Evolutionary conservation across 352 stramenopile species (phyloP), one percentile per base, ranked within the genome.

Genomic region (Phytophthora sp.): DNA sequence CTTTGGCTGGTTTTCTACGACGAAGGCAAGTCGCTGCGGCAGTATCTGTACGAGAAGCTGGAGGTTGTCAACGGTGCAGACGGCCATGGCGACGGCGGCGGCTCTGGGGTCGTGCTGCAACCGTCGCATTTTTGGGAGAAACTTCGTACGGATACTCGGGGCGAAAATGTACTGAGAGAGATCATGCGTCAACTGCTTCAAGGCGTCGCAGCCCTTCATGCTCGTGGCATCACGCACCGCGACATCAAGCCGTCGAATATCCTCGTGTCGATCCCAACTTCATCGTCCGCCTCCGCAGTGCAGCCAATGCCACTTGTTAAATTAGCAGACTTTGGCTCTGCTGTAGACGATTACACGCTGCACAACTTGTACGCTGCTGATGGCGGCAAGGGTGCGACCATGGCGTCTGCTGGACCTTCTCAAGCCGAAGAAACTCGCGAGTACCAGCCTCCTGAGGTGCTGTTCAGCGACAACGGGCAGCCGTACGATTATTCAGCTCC

Each of bases 171-270:
- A 15, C 51, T 99, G 50, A 89, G 90, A 42, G 94, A 98, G 52
- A 98, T 98, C 64, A 69, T 98, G 63, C 94, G 87, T n/a, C 96
- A 99, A 76, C 57, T 98, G 31, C 78, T 99, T 8, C 73, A 98
- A 53, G 91, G 82, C 13, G 79, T 98, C 1, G 89, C 96, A 65
- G 75, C 82, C 15, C 71, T 99, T 0, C 96, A 99, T 70, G 71
- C 80, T 1, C 75, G 69, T 23, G 94, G 93, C 8, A 97, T 99
- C 45, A 98, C 97, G 39, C 95, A 99, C 67, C 84, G 85, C 4
- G 83, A 92, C 42, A 84, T 91, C 41, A 91, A 92, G 53, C 88
- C 89, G 42, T 94, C 84, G 8, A 94, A 94, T 41, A 88, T 94
- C 57, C 59, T 94, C 18, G 73, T 95, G 6, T 74, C 67, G 5